A percentile compares a stretch with the other conserved stretches of the same genome.
phyloP scores from a whole-genome alignment of 23 red algal genomes.

The Chondrus crispus region DNA sequence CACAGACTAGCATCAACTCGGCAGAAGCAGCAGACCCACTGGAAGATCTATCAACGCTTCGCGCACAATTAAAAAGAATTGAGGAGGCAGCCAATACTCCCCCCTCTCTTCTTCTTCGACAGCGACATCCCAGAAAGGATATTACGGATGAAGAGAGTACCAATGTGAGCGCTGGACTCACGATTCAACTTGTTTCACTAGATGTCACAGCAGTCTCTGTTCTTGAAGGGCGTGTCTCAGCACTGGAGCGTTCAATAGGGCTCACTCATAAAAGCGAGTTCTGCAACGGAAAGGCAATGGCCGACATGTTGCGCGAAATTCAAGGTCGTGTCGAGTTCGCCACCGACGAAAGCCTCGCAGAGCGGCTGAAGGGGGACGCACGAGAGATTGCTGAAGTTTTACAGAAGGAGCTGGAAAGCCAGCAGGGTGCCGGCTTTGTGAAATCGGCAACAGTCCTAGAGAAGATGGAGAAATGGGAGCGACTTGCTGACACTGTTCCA shows the following conservation, averaged over 20 bases:
- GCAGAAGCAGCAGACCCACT: neutral
- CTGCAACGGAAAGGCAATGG: neutral
- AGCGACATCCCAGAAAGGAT: neutral
- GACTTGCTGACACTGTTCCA: constrained; percentile 19
- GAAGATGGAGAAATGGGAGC: constrained; percentile 56
- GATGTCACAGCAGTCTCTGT: neutral
- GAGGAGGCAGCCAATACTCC: neutral
- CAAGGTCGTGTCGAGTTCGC: constrained; percentile 14
- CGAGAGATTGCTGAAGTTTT: constrained; percentile 35
- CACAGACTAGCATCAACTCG: neutral
- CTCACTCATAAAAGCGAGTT: neutral
- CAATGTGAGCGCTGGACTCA: neutral
- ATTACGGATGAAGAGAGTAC: neutral
- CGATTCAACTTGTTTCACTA: constrained; percentile 33
- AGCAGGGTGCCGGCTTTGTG: constrained; percentile 8
- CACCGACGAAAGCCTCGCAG: constrained; percentile 12
- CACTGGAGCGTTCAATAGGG: constrained; percentile 23
- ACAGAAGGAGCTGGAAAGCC: constrained; percentile 8
- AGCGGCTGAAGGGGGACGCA: constrained; percentile 48
- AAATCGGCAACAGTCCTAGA: constrained; percentile 24
- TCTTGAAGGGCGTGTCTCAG: constrained; percentile 33
- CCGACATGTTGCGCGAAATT: constrained; percentile 25
- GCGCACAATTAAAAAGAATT: neutral
- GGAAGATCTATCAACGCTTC: neutral
- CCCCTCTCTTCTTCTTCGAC: neutral